Evolutionary conservation across 768 basidiomycete species (phyloP), one percentile per base, ranked within the genome.

Genomic region (Lyophyllum shimeji): DNA sequence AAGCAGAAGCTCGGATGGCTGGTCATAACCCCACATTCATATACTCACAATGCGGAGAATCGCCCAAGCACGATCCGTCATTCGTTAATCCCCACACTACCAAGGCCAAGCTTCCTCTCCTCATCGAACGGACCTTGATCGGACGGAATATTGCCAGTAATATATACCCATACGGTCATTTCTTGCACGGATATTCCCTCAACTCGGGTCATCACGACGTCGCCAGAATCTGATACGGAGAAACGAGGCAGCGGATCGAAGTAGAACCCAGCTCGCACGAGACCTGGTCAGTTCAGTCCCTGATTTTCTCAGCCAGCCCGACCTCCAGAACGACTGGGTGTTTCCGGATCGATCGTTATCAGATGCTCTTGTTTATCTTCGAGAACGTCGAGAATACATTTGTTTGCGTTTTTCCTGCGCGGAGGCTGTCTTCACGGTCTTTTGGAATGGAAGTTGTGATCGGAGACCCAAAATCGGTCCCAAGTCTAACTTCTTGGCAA

Each of bases 1-100:
- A 40, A 70, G 66, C 57, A 71, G 78, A 60, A 69, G 50, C 50
- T 61, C 69, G 46, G 76, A 72, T 55, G 76, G 77, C 31, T 79
- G 77, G 77, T 75, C 70, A 53, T 76, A 63, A 68, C 45, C 51
- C 48, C 33, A 24, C 44, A 48, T 48, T 46, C 27, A 52, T 45
- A 53, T 43, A 42, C 33, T 44, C 12, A 45, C 37, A 50, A 8
- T 40, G 45, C 43, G 47, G 60, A 53, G 45, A 59, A 37, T 59
- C 23, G 21, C 45, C 52, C 25, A 46, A 45, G 12, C 25, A 29
- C 29, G 39, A 24, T 5, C 18, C 29, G 12, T 44, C 21, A 23
- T 15, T n/a, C 29, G 20, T 44, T 25, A 39, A 43, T 31, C 52
- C 39, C 48, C 39, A 44, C 17, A 33, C 34, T 25, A 37, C 48